A percentile compares a stretch with the other conserved stretches of the same genome.
These are phyloP conservation scores for Maudiozyma barnettii DNA, from an alignment of 805 yeast species.

Conservation along the genomic window DNA sequence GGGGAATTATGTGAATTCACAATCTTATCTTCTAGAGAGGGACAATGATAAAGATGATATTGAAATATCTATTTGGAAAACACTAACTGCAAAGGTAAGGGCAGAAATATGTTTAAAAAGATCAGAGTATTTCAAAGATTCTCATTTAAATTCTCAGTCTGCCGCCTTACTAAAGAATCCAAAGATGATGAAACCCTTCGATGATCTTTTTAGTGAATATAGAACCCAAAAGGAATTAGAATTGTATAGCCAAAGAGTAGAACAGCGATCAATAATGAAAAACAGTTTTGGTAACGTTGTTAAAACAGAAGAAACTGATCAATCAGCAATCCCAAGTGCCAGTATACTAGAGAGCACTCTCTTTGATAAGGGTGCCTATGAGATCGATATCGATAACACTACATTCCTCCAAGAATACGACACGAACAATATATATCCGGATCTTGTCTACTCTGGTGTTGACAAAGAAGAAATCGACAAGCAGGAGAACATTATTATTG, in stretches of 20 bases:
- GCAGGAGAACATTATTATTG: constrained; percentile 38
- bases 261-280: constrained; percentile 32
- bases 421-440: constrained; percentile 70
- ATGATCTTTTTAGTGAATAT: constrained; percentile 25
- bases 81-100: constrained; percentile 67
- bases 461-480: constrained; percentile 38
- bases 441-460: constrained; percentile 44
- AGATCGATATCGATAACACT: constrained; percentile 44
- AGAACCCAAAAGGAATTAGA: constrained; percentile 25
- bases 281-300: constrained; percentile 28
- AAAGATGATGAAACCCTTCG: constrained; percentile 53
- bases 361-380: constrained; percentile 34
- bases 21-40: constrained; percentile 37
- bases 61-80: constrained; percentile 76
- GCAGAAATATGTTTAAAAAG: constrained; percentile 67
- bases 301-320: constrained; percentile 23
- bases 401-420: constrained; percentile 77
- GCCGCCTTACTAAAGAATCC: constrained; percentile 62
- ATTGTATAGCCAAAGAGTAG: constrained; percentile 19
- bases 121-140: constrained; percentile 52
- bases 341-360: constrained; percentile 3
- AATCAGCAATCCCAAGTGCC: neutral
- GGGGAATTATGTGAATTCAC: constrained; percentile 35
- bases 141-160: constrained; percentile 52
- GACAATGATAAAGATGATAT: constrained; percentile 60